These are phyloP conservation scores for Fusarium continuum DNA, from an alignment of 2,329 filamentous ascomycete species.

Conservation along the genomic window DNA sequence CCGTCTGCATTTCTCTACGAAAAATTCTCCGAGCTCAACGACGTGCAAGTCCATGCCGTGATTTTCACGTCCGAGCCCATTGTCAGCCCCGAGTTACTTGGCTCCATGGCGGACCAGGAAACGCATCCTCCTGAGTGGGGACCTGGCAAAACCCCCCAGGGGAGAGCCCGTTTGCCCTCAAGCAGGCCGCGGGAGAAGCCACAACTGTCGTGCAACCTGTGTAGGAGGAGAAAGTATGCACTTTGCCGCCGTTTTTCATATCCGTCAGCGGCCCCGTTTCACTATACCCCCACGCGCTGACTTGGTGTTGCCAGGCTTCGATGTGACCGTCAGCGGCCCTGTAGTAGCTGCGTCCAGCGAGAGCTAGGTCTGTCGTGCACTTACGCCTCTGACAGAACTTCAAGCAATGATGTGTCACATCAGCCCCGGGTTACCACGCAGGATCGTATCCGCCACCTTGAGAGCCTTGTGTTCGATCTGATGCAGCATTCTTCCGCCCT, in stretches of 20 bases:
- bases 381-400: background rate
- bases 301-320: background rate
- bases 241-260: background rate
- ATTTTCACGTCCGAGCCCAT: background rate
- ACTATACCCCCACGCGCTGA: background rate
- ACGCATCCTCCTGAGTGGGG: background rate
- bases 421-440: constrained; percentile 3
- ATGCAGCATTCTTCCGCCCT: constrained; percentile 27
- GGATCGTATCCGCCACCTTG: constrained; percentile 35
- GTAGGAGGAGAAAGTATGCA: constrained; percentile 13
- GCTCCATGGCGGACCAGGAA: constrained; percentile 5
- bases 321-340: constrained; percentile 18
- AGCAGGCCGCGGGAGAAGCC: constrained; percentile 11
- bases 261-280: no score
- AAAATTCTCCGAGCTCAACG: background rate
- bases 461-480: constrained; percentile 44
- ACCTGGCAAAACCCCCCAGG: constrained; percentile 6
- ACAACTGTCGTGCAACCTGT: constrained; percentile 17
- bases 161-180: constrained; percentile 6
- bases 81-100: background rate
- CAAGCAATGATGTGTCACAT: background rate
- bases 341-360: constrained; percentile 9
- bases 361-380: constrained; percentile 9
- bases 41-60: background rate
- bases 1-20: background rate